Evolutionary conservation across 306 rosid species (phyloP), one percentile per base, ranked within the genome.

Genomic region (Nissolia schottii): DNA sequence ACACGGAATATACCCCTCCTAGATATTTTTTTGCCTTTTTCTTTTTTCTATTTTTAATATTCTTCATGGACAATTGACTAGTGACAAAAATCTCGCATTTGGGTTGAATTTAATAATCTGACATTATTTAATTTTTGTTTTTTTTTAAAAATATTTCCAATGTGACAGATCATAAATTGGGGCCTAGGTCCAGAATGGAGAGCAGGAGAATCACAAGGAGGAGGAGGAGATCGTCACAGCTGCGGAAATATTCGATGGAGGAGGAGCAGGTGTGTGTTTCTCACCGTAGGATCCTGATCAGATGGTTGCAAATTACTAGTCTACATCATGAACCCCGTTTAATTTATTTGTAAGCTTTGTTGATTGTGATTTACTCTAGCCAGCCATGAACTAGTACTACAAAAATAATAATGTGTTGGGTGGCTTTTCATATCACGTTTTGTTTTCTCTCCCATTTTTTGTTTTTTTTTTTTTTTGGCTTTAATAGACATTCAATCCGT

Each of bases 241-340:
- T 84, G 20, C 46, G 10, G 22, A 77, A n/a, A n/a, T n/a, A 34
- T 54, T 70, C 91, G 14, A 46, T 59, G 1, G 13, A 64, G 38
- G 90, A 89, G 51, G 90, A 89, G 63, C 93, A 92, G 96, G 93
- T 76, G 4, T 61, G 48, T 50, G 9, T 25, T 50, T 14, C 0
- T 3, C 3, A 14, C 62, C 48, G 23, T 27, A 12, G 0, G 34
- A 3, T 50, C 28, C 0, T 22, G n/a, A 45, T 49, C 43, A 0
- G 7, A 53, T 15, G 73, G 59, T 9, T 73, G 7, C 19, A 45
- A 35, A 58, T 9, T 18, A 57, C 2, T 7, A 29, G 48, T 1
- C 8, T 45, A 0, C 3, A 22, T 15, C 13, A 7, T 24, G 24
- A 16, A 7, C 43, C 72, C 11, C 24, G 16, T 59, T 16, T n/a